Evolutionary conservation across 352 stramenopile species (phyloP), one percentile per base, ranked within the genome.

Genomic region (Phytophthora ramorum): DNA sequence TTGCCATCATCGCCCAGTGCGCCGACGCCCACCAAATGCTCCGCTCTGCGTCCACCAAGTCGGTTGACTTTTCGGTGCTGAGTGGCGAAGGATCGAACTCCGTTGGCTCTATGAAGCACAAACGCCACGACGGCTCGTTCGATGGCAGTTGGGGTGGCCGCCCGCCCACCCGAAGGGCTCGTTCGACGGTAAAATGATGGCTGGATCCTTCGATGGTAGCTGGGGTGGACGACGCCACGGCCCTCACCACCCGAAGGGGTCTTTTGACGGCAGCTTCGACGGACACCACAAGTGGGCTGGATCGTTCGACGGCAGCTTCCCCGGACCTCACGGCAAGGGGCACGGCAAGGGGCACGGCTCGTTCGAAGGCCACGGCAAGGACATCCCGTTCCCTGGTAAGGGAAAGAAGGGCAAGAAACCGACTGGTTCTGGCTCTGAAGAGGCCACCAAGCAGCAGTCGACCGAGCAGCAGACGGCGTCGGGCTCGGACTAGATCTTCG

Each of bases 1-100:
- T 71, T 40, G 56, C 63, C 13, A 32, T 66, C 56, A 14, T 53
- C 57, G 38, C 58, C 34, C 47, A 65, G 32, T 61, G 49, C 43
- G 22, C 50, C 6, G 63, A 71, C 38, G 49, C 28, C n/a, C 48
- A 53, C 43, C 63, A 66, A 61, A 71, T 71, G 63, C 56, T 71
- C 7, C 63, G 63, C 26, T 61, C 63, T 22, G 56, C 22, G 9
- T 45, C 63, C 20, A 54, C 24, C 24, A 61, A 66, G 44, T 41
- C 55, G 10, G 43, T 66, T 14, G 49, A 63, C 28, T 71, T 71
- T 24, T 66, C 56, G 4, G 24, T 22, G 28, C 19, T 66, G 9
- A 62, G 63, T 16, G 40, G n/a, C 3, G 20, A 47, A 2, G 40
- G 28, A 20, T 58, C 52, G 14, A 38, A 63, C 53, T 30, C 44